Percentiles rank a stretch among this genome's conserved stretches.
Conservation (phyloP, 805 yeast species). For the Jamesozyma lodderae region DNA sequence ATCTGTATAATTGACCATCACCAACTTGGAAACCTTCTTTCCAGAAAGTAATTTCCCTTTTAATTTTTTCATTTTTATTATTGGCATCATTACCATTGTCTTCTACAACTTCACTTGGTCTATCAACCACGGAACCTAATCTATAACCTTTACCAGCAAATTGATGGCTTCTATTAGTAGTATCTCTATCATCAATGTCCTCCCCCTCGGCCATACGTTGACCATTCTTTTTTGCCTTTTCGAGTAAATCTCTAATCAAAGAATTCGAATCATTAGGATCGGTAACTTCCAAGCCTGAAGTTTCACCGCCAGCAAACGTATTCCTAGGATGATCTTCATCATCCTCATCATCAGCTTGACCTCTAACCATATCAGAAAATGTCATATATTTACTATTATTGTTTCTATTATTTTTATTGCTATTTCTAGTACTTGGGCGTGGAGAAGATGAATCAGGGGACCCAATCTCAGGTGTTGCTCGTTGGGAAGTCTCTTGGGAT, state of each 20-base stretch:
- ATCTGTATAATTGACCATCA: constrained; percentile 76
- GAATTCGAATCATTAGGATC: constrained; percentile 50
- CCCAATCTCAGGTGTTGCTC: too few relatives aligned
- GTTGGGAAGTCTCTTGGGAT: too few relatives aligned
- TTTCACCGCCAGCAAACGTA: constrained; percentile 59
- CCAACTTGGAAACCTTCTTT: constrained; percentile 93
- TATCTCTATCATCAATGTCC: constrained; percentile 18
- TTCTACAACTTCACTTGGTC: constrained; percentile 30
- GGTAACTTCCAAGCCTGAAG: constrained; percentile 71
- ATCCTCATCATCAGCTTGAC: constrained; percentile 32
- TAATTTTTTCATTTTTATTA: constrained; percentile 39
- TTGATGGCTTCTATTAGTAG: constrained; percentile 25
- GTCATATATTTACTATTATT: constrained; percentile 29
- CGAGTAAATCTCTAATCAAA: constrained; percentile 47
- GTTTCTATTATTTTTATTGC: too few relatives aligned
- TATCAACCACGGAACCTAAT: constrained; percentile 31
- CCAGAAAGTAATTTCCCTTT: constrained; percentile 88
- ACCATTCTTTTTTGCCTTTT: constrained; percentile 60
- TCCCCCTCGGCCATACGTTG: constrained; percentile 32
- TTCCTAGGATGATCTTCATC: constrained; percentile 52
- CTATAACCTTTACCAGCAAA: constrained; percentile 36
- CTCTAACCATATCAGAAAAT: constrained; percentile 32
- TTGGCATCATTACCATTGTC: constrained; percentile 29
- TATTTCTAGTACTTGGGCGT: too few relatives aligned
- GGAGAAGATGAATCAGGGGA: too few relatives aligned